These are phyloP conservation scores for Diaporthe sp. DNA, from an alignment of 2,329 filamentous ascomycete species.

Conservation along the genomic window DNA sequence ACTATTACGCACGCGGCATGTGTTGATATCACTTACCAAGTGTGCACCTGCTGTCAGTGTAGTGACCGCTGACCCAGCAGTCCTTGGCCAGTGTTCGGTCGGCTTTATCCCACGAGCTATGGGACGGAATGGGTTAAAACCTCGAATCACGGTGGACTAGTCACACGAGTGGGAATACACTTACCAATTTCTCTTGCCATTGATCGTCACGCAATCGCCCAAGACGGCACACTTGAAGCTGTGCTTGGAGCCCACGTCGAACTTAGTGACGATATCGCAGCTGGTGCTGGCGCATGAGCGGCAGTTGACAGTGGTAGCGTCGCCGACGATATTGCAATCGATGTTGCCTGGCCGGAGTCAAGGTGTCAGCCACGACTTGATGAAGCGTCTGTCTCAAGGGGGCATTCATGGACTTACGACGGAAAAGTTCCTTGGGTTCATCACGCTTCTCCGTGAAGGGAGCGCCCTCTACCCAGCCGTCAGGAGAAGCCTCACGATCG, in stretches of 20 bases:
- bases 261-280: not conserved
- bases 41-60: not conserved
- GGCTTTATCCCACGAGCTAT: constrained; percentile 7
- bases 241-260: not conserved
- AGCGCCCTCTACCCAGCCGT: not conserved
- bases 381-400: not conserved
- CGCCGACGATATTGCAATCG: not conserved
- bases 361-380: not conserved
- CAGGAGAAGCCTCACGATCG: not conserved
- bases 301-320: not conserved
- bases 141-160: no score
- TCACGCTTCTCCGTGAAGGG: not conserved
- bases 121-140: not conserved
- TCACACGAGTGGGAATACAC: not conserved
- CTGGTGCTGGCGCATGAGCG: not conserved
- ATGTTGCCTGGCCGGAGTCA: not conserved
- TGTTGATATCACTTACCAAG: not conserved
- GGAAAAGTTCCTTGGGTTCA: not conserved
- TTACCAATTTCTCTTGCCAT: not conserved
- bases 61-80: constrained; percentile 5
- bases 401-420: not conserved
- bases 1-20: no score
- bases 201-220: not conserved
- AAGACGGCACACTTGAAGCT: constrained; percentile 5
- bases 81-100: not conserved